Conservation (phyloP, 2,329 filamentous ascomycete species). For the Fusarium sp. region DNA sequence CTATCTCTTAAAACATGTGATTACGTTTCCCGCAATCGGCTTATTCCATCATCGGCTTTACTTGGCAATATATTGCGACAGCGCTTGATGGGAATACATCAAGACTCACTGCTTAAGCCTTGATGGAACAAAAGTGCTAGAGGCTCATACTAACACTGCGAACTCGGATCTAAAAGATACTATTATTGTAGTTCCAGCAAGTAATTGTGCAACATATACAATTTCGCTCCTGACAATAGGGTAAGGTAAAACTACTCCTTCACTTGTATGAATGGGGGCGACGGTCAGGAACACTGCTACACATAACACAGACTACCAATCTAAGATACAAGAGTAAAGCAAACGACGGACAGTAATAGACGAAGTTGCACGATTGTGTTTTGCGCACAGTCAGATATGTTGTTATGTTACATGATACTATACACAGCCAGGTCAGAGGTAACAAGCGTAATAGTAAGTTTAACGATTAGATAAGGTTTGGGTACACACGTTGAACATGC, state of each 20-base stretch:
- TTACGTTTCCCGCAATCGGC: neutral
- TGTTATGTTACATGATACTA: neutral
- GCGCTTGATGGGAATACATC: neutral
- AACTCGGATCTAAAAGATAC: neutral
- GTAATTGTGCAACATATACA: neutral
- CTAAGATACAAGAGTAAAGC: neutral
- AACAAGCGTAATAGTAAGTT: neutral
- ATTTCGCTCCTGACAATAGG: neutral
- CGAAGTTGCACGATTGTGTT: neutral
- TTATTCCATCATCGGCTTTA: neutral
- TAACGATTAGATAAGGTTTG: constrained; percentile 14
- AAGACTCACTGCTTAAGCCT: neutral
- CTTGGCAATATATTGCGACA: neutral
- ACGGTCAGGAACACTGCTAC: neutral
- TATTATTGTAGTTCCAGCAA: neutral
- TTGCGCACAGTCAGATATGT: neutral
- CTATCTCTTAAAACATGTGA: neutral
- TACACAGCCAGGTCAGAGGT: neutral
- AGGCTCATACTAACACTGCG: neutral
- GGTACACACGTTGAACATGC: constrained; percentile 3
- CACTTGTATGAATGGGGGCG: neutral
- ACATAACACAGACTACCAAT: neutral
- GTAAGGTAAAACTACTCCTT: neutral
- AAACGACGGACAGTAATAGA: neutral
- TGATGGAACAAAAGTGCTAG: neutral